phyloP scores from a whole-genome alignment of 1,284 basidiomycete genomes.

The Papiliotrema fonsecae region DNA sequence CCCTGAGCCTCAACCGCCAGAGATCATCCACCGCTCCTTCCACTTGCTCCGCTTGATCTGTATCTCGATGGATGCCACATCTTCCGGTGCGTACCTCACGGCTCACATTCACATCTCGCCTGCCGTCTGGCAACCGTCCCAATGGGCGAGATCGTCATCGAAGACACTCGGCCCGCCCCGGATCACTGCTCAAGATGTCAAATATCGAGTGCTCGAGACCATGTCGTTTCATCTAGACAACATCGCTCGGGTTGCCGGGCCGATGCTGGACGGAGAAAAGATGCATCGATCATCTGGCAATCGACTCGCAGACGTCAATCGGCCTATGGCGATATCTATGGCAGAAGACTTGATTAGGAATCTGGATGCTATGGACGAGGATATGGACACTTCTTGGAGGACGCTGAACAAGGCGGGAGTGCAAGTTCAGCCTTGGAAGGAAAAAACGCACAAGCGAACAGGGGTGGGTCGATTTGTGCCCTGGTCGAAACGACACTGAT shows the following conservation, averaged over 20 bases:
- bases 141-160: constrained; percentile 11
- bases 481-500: background rate
- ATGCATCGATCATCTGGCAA: constrained; percentile 50
- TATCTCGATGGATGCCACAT: constrained; percentile 68
- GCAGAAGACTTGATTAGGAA: constrained; percentile 54
- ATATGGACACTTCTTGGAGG: constrained; percentile 79
- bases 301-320: constrained; percentile 55
- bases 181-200: constrained; percentile 31
- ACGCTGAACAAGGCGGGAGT: constrained; percentile 88
- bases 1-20: constrained; percentile 53
- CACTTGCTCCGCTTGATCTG: constrained; percentile 78
- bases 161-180: constrained; percentile 19
- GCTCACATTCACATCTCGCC: constrained; percentile 79
- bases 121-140: constrained; percentile 64
- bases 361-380: constrained; percentile 69
- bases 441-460: constrained; percentile 60
- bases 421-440: constrained; percentile 55
- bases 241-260: constrained; percentile 47
- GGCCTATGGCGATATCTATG: constrained; percentile 58
- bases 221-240: constrained; percentile 26
- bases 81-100: constrained; percentile 81
- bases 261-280: constrained; percentile 49
- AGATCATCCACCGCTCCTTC: constrained; percentile 78
- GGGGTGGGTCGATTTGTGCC: constrained; percentile 57
- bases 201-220: constrained; percentile 27